Base-by-base conservation (phyloP, 192 early-diverging fungal genomes). In the Backusella tarrabulga region DNA sequence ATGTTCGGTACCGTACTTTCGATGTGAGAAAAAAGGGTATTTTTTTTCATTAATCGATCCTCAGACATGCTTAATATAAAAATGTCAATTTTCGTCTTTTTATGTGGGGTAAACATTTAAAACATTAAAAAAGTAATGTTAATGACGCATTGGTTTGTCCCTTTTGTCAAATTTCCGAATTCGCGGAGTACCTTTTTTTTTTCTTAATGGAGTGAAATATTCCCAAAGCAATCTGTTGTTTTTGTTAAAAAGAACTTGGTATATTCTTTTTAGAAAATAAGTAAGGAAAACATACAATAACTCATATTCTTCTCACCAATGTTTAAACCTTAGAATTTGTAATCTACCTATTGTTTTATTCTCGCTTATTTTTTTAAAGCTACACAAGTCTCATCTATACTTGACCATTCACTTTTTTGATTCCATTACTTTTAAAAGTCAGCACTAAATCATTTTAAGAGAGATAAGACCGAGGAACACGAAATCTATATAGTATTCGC, bases 31-130 rank as follows among this genome's bases (percentile, higher is more conserved):
- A 56, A 56, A 21, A 56, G n/a, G 7, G n/a, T 56, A 21, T 56
- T 56, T 56, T 32, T 32, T 56, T 56, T 56, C 19, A 56, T 56
- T 23, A 26, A 56, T 56, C n/a, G 8, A 21, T 56, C 5, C 8
- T 21, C 54, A 56, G 21, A 56, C 54, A 26, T 1, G 2, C 54
- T 9, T 23, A 21, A 21, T 56, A 21, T 21, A 21, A 56, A 32
- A 56, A 56, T 56, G 19, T 9, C 54, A 56, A 56, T 56, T 23
- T 56, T 56, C 54, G 54, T 56, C 19, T 56, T 56, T 56, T n/a
- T n/a, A 56, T 56, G 54, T 56, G 54, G 54, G 54, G 54, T 56
- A 56, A 56, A 56, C 54, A 56, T 56, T 56, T 26, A 56, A 56
- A 56, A 44, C 54, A 21, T 21, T 9, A 56, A 26, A 56, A 56